phyloP scores from a whole-genome alignment of 345 rosid species.

The Hevea brasiliensis region DNA sequence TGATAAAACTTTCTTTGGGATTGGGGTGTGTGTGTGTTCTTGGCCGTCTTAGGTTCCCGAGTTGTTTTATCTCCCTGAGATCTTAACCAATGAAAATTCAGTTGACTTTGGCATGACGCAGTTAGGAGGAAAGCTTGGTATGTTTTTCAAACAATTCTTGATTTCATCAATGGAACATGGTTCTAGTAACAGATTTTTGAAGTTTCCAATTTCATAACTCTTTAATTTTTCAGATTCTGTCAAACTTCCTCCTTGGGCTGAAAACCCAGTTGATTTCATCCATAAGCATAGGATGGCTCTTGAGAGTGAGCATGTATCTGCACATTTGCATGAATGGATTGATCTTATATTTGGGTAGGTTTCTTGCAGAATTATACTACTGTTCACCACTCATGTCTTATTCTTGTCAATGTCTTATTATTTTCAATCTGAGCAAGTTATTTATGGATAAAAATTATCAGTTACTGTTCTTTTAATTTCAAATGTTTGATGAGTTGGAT shows the following conservation, averaged over 20 bases:
- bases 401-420: background rate
- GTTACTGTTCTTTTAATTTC: background rate
- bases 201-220: background rate
- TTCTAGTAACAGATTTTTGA: background rate
- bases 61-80: constrained; percentile 95
- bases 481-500: constrained; percentile 24
- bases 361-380: constrained; percentile 3
- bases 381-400: background rate
- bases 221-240: constrained; percentile 65
- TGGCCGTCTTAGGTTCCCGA: constrained; percentile 75
- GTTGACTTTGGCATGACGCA: constrained; percentile 92
- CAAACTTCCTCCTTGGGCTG: constrained; percentile 95
- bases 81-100: constrained; percentile 81
- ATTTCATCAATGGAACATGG: background rate
- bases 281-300: constrained; percentile 93
- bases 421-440: background rate
- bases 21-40: constrained; percentile 16
- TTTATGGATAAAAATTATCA: background rate
- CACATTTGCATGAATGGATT: constrained; percentile 96
- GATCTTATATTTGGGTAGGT: constrained; percentile 95
- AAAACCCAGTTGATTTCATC: constrained; percentile 86
- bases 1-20: background rate
- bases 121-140: constrained; percentile 90
- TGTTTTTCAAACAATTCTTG: constrained; percentile 24
- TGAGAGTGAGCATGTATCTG: constrained; percentile 96